These are phyloP conservation scores for Claviceps sp. DNA, from an alignment of 2,329 filamentous ascomycete genomes.

Conservation along the genomic window DNA sequence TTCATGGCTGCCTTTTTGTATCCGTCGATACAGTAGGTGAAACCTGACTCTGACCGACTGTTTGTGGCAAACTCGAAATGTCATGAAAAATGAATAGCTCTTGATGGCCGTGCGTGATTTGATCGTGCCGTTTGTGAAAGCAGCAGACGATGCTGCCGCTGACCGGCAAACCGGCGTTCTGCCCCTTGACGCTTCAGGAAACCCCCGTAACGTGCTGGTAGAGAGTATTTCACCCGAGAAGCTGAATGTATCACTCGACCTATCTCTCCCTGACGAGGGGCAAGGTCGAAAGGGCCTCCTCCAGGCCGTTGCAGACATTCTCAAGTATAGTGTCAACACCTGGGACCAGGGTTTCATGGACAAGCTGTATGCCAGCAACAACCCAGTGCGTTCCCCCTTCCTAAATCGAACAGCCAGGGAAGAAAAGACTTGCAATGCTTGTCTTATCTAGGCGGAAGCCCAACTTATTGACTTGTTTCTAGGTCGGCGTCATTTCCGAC, in stretches of 20 bases:
- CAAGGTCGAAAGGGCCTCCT: constrained; percentile 62
- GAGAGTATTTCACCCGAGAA: constrained; percentile 47
- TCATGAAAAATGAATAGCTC: constrained; percentile 33
- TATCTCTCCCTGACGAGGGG: constrained; percentile 45
- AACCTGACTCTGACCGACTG: constrained; percentile 1
- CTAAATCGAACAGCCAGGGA: not conserved
- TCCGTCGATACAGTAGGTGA: no score
- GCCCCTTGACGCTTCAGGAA: constrained; percentile 25
- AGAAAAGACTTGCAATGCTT: not conserved
- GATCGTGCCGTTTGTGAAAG: constrained; percentile 56
- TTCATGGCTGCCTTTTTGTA: not conserved
- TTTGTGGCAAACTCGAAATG: not conserved
- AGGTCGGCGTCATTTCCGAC: constrained; percentile 75
- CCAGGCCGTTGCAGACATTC: constrained; percentile 52
- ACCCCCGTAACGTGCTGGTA: constrained; percentile 45
- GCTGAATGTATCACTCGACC: constrained; percentile 38
- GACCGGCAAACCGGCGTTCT: constrained; percentile 37
- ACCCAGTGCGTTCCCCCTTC: constrained; percentile 43
- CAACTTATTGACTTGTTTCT: not conserved
- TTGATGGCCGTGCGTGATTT: constrained; percentile 53
- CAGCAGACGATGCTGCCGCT: constrained; percentile 50
- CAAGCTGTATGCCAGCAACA: constrained; percentile 86
- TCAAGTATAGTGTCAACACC: constrained; percentile 90
- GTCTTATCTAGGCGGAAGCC: no score
- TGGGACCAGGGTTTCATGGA: constrained; percentile 96